Base-by-base conservation (phyloP, 202 grass and related monocot genomes). In the Alloteropsis angusta region DNA sequence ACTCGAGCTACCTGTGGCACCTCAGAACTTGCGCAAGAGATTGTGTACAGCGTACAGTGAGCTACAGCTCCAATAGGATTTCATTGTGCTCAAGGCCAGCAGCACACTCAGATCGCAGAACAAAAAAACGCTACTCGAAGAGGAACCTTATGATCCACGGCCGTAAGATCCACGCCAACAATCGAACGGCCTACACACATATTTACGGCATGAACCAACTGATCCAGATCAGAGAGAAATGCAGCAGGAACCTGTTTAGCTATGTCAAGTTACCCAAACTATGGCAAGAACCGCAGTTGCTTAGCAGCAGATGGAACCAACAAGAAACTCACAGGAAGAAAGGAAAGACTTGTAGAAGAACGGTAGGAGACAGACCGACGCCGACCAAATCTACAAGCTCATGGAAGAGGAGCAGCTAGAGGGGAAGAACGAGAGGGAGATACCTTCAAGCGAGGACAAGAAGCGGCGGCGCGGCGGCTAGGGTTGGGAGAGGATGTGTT, bases 401-500 rank as follows among this genome's bases (percentile, higher is more conserved):
- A 2, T 3, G 69, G 50, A 21, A 75, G 77, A 68, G 49, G 9
- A 4, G 21, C 1, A 1, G 53, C 8, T 19, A 59, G 18, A 25
- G 48, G 9, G 7, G 61, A n/a, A 22, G 78, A 16, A 39, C 3
- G 15, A 71, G 25, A 64, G 70, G 64, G 9, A 11, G 46, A 5
- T 77, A 87, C 85, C 79, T 77, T 47, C 35, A 52, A 39, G 65
- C 46, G 38, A 57, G 34, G 38, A 12, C 46, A 25, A 56, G 52
- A 2, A 19, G 63, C 35, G 78, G 83, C 76, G 68, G 84, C 62
- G 53, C 71, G 62, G 77, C 62, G 55, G 62, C 71, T 74, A 57
- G 44, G 65, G 45, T 49, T 61, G 13, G 30, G 43, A 48, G 26
- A 15, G 50, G 28, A 47, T 63, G 21, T 14, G 21, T 8, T 8